These are phyloP conservation scores for Entomortierella chlamydospora DNA, from an alignment of 192 early-diverging fungal genomes.

Conservation along the genomic window DNA sequence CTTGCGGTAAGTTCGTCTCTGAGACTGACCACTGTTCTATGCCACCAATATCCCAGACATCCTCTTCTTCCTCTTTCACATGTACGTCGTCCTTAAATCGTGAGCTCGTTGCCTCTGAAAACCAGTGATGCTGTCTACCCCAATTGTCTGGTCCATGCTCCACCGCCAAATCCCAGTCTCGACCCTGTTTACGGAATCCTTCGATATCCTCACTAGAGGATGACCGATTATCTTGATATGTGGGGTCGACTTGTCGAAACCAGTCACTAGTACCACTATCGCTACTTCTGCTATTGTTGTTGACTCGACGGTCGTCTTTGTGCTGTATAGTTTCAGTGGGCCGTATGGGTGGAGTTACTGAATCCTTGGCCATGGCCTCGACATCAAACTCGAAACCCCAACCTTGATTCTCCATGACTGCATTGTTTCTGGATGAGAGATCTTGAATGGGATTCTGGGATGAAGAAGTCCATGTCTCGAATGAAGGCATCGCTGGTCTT, in stretches of 20 bases:
- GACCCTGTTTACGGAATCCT: not conserved
- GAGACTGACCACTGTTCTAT: conserved; percentile 7
- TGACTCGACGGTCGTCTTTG: not conserved
- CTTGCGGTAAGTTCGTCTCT: not conserved
- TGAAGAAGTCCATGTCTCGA: not conserved
- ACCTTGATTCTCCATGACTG: not conserved
- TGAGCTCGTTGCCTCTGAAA: not conserved
- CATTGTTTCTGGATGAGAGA: not conserved
- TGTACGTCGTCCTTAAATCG: not conserved
- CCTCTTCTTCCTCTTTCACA: not conserved
- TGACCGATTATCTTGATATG: not conserved
- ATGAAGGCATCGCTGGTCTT: not conserved
- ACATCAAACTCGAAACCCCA: conserved; percentile 40
- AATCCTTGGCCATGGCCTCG: conserved; percentile 20
- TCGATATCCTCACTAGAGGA: not conserved
- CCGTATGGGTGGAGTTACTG: not conserved
- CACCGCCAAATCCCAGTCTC: not conserved
- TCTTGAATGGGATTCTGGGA: not conserved
- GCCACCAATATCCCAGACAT: conserved; percentile 17
- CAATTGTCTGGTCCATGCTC: not conserved
- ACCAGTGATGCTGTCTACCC: conserved; percentile 3
- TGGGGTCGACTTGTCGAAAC: not conserved
- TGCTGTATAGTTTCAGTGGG: not conserved
- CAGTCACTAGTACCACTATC: not conserved
- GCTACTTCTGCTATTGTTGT: too few relatives aligned